phyloP scores from a whole-genome alignment of 495 filamentous ascomycete species.

The Haplographium delicatum region DNA sequence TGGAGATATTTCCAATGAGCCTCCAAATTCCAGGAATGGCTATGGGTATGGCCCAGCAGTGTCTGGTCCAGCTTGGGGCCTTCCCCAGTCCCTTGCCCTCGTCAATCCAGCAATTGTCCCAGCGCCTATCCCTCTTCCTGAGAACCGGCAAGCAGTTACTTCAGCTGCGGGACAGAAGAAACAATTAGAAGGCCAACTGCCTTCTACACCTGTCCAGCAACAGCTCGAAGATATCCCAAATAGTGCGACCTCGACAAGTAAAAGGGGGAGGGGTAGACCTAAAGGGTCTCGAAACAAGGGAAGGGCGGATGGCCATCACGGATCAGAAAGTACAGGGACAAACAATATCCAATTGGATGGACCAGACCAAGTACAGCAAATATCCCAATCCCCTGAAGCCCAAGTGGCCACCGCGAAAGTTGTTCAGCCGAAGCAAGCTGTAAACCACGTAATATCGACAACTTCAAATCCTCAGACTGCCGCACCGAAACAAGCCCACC shows the following conservation, averaged over 20 bases:
- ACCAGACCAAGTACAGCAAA: constrained; percentile 7
- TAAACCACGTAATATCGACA: too few relatives aligned
- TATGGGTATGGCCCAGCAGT: constrained; percentile 25
- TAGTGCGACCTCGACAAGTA: constrained; percentile 12
- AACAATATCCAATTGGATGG: background rate
- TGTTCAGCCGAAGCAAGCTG: constrained; percentile 6
- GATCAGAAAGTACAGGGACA: background rate
- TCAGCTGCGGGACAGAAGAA: constrained; percentile 14
- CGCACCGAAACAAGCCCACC: constrained; percentile 9
- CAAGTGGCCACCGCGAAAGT: background rate
- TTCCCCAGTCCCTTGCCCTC: constrained; percentile 18
- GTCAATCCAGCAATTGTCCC: constrained; percentile 16
- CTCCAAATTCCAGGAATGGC: constrained; percentile 25
- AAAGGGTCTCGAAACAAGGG: constrained; percentile 26
- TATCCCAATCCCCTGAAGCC: constrained; percentile 5
- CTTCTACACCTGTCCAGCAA: constrained; percentile 8
- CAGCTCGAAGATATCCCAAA: constrained; percentile 4
- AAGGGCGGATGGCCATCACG: constrained; percentile 13
- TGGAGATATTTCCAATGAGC: constrained; percentile 2
- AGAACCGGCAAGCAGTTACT: background rate
- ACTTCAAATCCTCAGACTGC: background rate
- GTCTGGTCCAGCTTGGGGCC: constrained; percentile 24
- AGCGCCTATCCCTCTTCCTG: constrained; percentile 11
- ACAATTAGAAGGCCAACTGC: constrained; percentile 2
- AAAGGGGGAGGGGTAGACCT: constrained; percentile 23